Evolutionary conservation across 2,329 filamentous ascomycete genomes (phyloP).

Genomic region (Fusarium phyllophilum): DNA sequence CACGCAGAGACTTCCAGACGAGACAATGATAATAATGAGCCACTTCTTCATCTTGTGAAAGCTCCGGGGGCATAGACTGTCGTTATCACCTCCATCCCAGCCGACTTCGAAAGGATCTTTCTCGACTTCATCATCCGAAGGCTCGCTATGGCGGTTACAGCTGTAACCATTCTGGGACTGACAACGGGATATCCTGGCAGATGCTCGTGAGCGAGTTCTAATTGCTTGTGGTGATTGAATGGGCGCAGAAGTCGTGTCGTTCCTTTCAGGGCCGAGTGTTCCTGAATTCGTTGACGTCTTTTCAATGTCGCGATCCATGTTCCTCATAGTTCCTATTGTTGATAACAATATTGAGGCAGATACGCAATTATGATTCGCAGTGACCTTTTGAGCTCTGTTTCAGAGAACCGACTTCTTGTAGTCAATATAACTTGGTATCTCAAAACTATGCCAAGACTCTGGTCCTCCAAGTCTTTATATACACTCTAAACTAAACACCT

Average conservation of each 20-base stretch:
- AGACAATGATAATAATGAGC: slow-evolving; percentile 80
- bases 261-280: background rate
- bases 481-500: background rate
- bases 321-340: background rate
- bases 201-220: slow-evolving; percentile 11
- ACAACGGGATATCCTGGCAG: slow-evolving; percentile 36
- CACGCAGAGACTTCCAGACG: slow-evolving; percentile 82
- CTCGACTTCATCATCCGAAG: slow-evolving; percentile 28
- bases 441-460: background rate
- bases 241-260: slow-evolving; percentile 14
- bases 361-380: background rate
- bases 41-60: slow-evolving; percentile 76
- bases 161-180: slow-evolving; percentile 59
- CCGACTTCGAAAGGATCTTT: slow-evolving; percentile 72
- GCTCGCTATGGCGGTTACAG: slow-evolving; percentile 41
- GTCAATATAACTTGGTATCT: background rate
- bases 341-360: background rate
- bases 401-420: background rate
- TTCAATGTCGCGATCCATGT: slow-evolving; percentile 43
- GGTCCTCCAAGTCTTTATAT: slow-evolving; percentile 3
- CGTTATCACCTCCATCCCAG: slow-evolving; percentile 77
- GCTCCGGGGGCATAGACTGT: slow-evolving; percentile 79
- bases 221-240: slow-evolving; percentile 21
- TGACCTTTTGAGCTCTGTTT: background rate
- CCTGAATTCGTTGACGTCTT: slow-evolving; percentile 34